Evolutionary conservation across 805 yeast species (phyloP).

Genomic region (Pichia californica): DNA sequence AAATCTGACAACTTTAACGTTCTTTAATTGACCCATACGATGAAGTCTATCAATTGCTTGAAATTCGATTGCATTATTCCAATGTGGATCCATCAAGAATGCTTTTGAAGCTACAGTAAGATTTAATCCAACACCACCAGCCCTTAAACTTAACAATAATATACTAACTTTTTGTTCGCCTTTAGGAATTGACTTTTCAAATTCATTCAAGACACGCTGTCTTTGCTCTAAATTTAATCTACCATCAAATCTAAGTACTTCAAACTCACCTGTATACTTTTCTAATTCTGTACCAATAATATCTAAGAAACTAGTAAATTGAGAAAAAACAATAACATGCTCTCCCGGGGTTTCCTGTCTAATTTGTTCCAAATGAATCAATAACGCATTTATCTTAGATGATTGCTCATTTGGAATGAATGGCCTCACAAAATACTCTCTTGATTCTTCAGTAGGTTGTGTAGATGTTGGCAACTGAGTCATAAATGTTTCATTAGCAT

Average conservation of each 20-base stretch:
- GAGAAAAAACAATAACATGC: constrained; percentile 84
- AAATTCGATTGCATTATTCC: constrained; percentile 89
- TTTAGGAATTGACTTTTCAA: constrained; percentile 27
- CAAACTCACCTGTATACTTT: constrained; percentile 39
- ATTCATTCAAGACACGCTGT: constrained; percentile 50
- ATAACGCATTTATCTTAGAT: constrained; percentile 65
- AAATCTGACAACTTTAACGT: constrained; percentile 71
- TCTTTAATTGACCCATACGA: constrained; percentile 75
- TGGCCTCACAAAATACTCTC: constrained; percentile 30
- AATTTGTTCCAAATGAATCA: constrained; percentile 50
- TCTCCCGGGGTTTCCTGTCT: constrained; percentile 54
- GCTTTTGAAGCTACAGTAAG: constrained; percentile 80
- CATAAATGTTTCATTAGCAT: constrained; percentile 1
- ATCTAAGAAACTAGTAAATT: constrained; percentile 78
- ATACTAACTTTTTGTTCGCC: constrained; percentile 33
- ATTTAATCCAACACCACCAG: constrained; percentile 93
- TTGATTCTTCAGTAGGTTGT: background rate
- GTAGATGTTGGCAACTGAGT: constrained; percentile 7
- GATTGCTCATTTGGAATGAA: constrained; percentile 53
- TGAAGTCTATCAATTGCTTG: constrained; percentile 91
- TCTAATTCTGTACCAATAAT: constrained; percentile 57
- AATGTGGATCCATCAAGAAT: constrained; percentile 94
- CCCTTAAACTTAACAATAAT: constrained; percentile 69
- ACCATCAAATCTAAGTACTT: constrained; percentile 76
- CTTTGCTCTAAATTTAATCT: constrained; percentile 62